Base-by-base conservation (phyloP, 768 basidiomycete species). In the Hydnomerulius pinastri region DNA sequence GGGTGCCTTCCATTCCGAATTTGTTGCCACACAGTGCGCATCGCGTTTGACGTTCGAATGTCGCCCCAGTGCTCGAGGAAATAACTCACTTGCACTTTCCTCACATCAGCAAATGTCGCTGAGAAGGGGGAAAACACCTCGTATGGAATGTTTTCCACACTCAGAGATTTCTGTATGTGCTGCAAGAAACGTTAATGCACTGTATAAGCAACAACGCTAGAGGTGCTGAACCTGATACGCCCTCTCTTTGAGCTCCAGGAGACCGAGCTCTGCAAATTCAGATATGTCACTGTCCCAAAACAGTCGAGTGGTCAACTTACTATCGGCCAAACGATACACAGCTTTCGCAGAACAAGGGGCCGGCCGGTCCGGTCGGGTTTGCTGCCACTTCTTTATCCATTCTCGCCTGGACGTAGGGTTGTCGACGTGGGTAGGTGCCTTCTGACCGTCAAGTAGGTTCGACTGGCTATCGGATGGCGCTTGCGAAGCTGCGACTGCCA, bases 51-150 rank as follows among this genome's bases (percentile, higher is more conserved):
- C n/a, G 79, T 70, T 35, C 90, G 85, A 47, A 95, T 90, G 25
- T 90, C 86, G 32, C 77, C 71, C 92, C 92, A 95, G 60, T 92
- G 84, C 35, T 81, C 76, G 39, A 92, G 70, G 74, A 92, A 92
- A 71, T 80, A 91, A 29, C 80, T 79, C 13, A 93, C 78, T 66
- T 93, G 83, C 25, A 88, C 87, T 78, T 87, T 89, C 44, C 91
- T 76, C 23, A 95, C 83, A 37, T 89, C 86, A 45, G 87, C 85
- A 58, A 90, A 93, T 0, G 84, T 82, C 5, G 87, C 86, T 5
- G 89, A 85, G 70, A 95, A 93, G 0, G 85, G 82, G 10, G 87
- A 90, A 62, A 95, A 95, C 30, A 88, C 84, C 64, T 95, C 92
- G 57, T 87, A 85, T 2, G 88, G 86, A 44, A 93, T 86, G 65